phyloP scores from a whole-genome alignment of 1,284 basidiomycete species.

The Ganoderma meredithae region DNA sequence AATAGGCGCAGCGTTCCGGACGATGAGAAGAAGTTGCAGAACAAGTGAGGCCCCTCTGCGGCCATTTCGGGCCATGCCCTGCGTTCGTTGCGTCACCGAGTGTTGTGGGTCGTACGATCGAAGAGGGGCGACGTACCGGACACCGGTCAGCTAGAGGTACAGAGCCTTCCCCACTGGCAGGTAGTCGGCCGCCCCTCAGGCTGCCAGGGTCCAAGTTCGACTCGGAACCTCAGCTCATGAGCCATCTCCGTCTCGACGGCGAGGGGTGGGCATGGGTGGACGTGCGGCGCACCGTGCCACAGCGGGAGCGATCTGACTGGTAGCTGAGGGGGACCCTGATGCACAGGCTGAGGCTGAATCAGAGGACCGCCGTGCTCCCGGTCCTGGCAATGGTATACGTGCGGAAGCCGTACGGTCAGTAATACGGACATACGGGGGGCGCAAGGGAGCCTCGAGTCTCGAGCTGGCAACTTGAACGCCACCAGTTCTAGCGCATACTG shows the following conservation, averaged over 20 bases:
- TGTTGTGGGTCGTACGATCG: neutral
- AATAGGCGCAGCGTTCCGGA: neutral
- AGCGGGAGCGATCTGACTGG: neutral
- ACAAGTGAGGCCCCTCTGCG: neutral
- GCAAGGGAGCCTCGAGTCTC: slow-evolving; percentile 8
- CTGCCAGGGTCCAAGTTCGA: neutral
- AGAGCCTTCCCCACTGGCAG: neutral
- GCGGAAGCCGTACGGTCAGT: neutral
- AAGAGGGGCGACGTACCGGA: neutral
- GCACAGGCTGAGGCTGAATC: neutral
- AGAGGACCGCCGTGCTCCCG: neutral
- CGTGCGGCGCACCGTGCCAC: neutral
- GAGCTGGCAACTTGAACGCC: neutral
- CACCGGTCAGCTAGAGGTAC: neutral
- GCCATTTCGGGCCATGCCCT: neutral
- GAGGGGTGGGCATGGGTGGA: neutral
- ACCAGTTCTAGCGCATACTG: neutral
- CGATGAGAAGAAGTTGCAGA: neutral
- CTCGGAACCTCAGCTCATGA: neutral
- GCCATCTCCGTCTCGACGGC: neutral
- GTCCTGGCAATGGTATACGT: neutral
- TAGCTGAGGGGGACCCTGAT: neutral
- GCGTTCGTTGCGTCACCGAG: neutral
- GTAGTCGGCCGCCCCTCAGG: neutral
- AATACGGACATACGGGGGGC: neutral